phyloP scores from a whole-genome alignment of 371 early-diverging fungal species.

The Sanchytrium tribonematis region DNA sequence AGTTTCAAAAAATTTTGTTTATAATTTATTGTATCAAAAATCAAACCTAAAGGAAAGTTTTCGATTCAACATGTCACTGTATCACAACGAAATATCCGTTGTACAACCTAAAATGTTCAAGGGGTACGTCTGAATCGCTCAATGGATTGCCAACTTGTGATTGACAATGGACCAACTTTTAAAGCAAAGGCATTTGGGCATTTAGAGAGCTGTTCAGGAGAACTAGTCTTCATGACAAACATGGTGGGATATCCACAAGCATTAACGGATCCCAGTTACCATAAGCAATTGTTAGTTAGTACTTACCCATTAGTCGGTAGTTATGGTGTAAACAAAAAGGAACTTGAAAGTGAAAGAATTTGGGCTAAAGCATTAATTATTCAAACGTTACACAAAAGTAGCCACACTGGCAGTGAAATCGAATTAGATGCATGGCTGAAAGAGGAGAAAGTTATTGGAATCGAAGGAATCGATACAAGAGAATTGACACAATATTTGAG shows the following conservation, averaged over 20 bases:
- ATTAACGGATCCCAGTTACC: conserved; percentile 61
- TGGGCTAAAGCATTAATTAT: too few relatives aligned
- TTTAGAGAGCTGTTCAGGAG: conserved; percentile 14
- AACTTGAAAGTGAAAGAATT: conserved; percentile 3
- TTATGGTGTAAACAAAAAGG: conserved; percentile 62
- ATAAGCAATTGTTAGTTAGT: conserved; percentile 49
- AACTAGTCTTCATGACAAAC: conserved; percentile 51
- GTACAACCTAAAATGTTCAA: too few relatives aligned
- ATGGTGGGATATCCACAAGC: conserved; percentile 69
- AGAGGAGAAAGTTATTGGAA: conserved; percentile 55
- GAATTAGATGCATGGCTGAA: conserved; percentile 62
- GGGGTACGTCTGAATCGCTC: too few relatives aligned
- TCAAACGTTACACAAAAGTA: too few relatives aligned
- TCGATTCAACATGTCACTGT: too few relatives aligned
- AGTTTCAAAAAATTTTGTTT: background rate
- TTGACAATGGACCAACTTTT: too few relatives aligned
- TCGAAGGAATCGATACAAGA: conserved; percentile 75
- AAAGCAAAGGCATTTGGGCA: too few relatives aligned
- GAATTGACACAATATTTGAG: conserved; percentile 74
- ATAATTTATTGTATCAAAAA: too few relatives aligned
- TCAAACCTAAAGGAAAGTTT: too few relatives aligned
- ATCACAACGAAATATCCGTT: too few relatives aligned
- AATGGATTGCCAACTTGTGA: too few relatives aligned
- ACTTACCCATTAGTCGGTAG: conserved; percentile 58
- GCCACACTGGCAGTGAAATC: too few relatives aligned